Evolutionary conservation across 306 rosid species (phyloP).

Genomic region (Trichosanthes truncata): DNA sequence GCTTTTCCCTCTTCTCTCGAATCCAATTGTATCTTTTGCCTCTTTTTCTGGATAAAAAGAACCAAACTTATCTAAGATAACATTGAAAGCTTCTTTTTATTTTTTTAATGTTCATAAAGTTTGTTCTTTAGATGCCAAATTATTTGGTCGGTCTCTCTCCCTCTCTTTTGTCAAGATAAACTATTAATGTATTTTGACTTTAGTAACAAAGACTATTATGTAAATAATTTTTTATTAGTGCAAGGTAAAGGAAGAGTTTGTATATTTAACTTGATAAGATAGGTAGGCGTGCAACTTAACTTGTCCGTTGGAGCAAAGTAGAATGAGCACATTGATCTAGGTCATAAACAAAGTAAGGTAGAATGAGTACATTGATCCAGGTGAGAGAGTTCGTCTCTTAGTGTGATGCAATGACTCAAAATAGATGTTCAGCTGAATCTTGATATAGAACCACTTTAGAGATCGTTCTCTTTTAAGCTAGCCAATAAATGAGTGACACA

Average conservation of each 20-base stretch:
- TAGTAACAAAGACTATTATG: neutral
- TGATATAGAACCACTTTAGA: neutral
- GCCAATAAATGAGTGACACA: too few relatives aligned
- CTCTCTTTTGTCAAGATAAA: neutral
- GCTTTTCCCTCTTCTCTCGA: neutral
- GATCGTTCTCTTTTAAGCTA: neutral
- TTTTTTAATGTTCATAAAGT: neutral
- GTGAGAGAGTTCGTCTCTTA: too few relatives aligned
- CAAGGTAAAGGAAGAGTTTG: too few relatives aligned
- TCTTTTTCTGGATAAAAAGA: neutral
- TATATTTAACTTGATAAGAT: too few relatives aligned
- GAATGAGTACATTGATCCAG: too few relatives aligned
- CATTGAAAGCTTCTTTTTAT: neutral
- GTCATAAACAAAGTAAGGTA: too few relatives aligned
- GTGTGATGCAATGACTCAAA: neutral
- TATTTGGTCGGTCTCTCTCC: neutral
- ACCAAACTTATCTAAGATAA: neutral
- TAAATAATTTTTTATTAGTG: too few relatives aligned
- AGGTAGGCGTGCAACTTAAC: too few relatives aligned
- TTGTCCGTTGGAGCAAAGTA: too few relatives aligned
- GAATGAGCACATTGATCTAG: too few relatives aligned
- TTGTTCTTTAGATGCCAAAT: neutral
- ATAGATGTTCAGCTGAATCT: too few relatives aligned
- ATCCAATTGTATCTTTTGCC: neutral
- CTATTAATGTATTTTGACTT: neutral